These are phyloP conservation scores for Allodekkera sacchari DNA, from an alignment of 805 yeast genomes.

Conservation along the genomic window DNA sequence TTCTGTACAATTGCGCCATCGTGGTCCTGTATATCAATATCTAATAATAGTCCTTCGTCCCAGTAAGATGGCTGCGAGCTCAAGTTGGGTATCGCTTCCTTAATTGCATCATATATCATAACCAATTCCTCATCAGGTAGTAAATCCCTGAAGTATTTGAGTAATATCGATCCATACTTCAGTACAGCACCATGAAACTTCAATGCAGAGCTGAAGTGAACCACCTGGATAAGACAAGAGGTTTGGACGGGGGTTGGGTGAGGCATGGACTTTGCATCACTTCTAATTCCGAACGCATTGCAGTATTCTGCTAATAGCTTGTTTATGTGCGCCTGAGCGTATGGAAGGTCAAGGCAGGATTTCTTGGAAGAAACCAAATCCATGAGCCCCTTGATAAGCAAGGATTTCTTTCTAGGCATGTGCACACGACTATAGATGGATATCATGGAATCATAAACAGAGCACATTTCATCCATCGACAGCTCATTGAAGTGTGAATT, in stretches of 20 bases:
- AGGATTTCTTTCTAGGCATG: conserved; percentile 57
- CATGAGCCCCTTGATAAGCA: conserved; percentile 59
- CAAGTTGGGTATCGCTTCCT: conserved; percentile 11
- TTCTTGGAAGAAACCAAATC: no score
- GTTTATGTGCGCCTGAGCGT: conserved; percentile 9
- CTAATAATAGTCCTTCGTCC: conserved; percentile 52
- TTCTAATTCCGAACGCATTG: conserved; percentile 41
- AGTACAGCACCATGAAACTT: conserved; percentile 32
- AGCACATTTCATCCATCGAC: conserved; percentile 44
- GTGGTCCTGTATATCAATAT: conserved; percentile 11
- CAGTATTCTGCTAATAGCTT: conserved; percentile 38
- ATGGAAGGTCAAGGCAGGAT: no score
- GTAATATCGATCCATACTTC: conserved; percentile 42
- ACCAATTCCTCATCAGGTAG: conserved; percentile 53
- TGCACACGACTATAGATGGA: conserved; percentile 54
- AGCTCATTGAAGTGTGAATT: conserved; percentile 36
- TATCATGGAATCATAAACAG: conserved; percentile 60
- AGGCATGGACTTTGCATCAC: no score
- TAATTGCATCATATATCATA: conserved; percentile 28
- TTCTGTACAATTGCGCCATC: conserved; percentile 39
- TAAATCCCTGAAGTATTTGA: conserved; percentile 48
- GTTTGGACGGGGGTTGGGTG: conserved; percentile 15
- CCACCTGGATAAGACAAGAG: no score
- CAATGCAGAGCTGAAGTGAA: no score
- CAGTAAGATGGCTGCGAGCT: conserved; percentile 39